Conservation (phyloP, 441 rosid species). For the Eutrema salsugineum region DNA sequence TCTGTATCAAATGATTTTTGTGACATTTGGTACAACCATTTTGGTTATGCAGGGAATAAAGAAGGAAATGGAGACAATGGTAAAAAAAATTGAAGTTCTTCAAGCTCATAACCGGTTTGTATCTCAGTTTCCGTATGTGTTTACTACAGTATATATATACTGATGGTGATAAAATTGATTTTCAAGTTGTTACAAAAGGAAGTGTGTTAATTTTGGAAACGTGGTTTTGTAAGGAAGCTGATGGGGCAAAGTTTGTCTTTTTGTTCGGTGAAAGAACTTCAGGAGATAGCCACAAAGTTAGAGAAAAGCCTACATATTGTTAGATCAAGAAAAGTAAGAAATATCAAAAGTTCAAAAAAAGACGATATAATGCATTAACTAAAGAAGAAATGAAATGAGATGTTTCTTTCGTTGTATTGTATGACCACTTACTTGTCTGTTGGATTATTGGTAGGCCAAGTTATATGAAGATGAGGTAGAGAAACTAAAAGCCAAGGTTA, state of each 20-base stretch:
- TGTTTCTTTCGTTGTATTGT: background rate
- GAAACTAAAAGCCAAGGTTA: constrained; percentile 52
- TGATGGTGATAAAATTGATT: background rate
- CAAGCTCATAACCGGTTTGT: constrained; percentile 46
- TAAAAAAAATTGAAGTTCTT: constrained; percentile 45
- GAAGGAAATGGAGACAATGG: constrained; percentile 39
- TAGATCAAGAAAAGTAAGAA: constrained; percentile 66
- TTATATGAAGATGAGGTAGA: constrained; percentile 41
- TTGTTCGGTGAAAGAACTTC: constrained; percentile 45
- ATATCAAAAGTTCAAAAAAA: constrained; percentile 24
- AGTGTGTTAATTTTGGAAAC: background rate
- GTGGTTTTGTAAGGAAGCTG: constrained; percentile 40
- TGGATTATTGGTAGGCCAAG: constrained; percentile 35
- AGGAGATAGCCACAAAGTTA: constrained; percentile 40
- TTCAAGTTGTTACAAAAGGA: background rate
- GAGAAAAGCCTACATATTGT: constrained; percentile 49
- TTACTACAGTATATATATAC: background rate
- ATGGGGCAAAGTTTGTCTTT: constrained; percentile 44
- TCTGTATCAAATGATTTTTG: no score
- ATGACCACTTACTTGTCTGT: background rate
- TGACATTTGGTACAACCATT: constrained; percentile 2
- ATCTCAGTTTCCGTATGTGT: background rate
- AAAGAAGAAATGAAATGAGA: background rate
- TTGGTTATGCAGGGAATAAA: constrained; percentile 31
- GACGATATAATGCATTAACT: background rate